phyloP scores from a whole-genome alignment of 441 rosid genomes.

The Euphorbia celastroides region DNA sequence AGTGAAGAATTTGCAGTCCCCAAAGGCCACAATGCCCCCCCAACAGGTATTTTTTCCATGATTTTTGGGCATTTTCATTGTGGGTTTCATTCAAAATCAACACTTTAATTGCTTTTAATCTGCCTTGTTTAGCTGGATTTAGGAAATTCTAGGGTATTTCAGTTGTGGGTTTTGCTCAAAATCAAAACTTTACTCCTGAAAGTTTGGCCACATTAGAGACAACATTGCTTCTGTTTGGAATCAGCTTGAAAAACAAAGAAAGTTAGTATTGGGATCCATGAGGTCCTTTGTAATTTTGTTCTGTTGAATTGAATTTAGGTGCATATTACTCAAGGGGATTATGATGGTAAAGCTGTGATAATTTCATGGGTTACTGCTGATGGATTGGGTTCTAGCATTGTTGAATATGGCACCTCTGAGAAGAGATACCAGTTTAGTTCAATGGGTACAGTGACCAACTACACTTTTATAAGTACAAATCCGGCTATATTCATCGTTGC shows the following conservation, averaged over 20 bases:
- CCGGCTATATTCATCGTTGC: slow-evolving; percentile 80
- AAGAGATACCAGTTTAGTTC: slow-evolving; percentile 47
- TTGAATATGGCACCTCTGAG: slow-evolving; percentile 40
- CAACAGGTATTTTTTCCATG: slow-evolving; percentile 35
- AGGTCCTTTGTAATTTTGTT: too few relatives aligned
- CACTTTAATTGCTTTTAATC: neutral
- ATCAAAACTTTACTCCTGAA: neutral
- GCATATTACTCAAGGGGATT: slow-evolving; percentile 87
- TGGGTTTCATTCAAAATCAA: neutral
- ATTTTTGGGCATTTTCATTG: neutral
- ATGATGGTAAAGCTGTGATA: slow-evolving; percentile 78
- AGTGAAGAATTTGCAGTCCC: slow-evolving; percentile 37
- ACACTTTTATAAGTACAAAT: slow-evolving; percentile 59
- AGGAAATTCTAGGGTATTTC: slow-evolving; percentile 23
- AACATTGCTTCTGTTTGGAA: too few relatives aligned
- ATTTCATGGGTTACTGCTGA: slow-evolving; percentile 78
- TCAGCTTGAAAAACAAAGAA: too few relatives aligned
- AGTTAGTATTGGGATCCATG: too few relatives aligned
- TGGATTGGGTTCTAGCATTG: slow-evolving; percentile 52
- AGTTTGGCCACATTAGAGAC: too few relatives aligned
- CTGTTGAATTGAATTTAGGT: slow-evolving; percentile 40
- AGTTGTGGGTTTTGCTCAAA: neutral
- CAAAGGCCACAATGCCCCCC: slow-evolving; percentile 40
- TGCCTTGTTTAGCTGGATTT: slow-evolving; percentile 7
- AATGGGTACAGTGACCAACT: slow-evolving; percentile 49